Conservation (phyloP, 164 flowering plant species). For the Pachysandra terminalis region DNA sequence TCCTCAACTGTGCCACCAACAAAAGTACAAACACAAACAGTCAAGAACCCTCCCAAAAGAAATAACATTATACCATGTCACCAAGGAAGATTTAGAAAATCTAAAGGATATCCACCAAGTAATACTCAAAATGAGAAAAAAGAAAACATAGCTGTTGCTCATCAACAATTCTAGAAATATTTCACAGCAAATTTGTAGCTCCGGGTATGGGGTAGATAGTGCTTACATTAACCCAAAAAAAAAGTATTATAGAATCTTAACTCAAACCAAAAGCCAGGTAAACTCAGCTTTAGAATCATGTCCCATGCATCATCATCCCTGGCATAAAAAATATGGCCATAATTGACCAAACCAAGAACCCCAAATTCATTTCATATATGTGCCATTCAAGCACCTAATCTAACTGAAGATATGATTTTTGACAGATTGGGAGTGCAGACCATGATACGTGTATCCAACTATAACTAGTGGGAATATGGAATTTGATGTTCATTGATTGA, state of each 20-base stretch:
- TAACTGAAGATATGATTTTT: too few species aligned
- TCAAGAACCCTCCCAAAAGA: background rate
- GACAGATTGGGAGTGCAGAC: too few species aligned
- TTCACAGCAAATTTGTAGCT: background rate
- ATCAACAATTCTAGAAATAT: too few species aligned
- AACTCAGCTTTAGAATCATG: background rate
- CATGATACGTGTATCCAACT: too few species aligned
- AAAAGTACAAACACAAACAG: background rate
- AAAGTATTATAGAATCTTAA: background rate
- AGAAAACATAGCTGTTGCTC: background rate
- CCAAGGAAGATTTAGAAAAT: background rate
- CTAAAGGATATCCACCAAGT: background rate
- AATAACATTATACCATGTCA: background rate
- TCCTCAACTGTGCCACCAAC: conserved; percentile 50
- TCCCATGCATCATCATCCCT: background rate
- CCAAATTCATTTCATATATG: background rate
- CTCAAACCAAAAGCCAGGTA: background rate
- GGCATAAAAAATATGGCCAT: background rate
- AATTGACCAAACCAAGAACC: background rate
- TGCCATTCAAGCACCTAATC: too few species aligned
- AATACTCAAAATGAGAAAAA: too few species aligned
- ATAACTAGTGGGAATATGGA: too few species aligned
- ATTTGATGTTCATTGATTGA: background rate
- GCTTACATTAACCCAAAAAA: too few species aligned
- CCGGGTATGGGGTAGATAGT: background rate